These are phyloP conservation scores for Bolboschoenoplectus hybrid DNA, from an alignment of 202 grass and related monocot species.

Conservation along the genomic window DNA sequence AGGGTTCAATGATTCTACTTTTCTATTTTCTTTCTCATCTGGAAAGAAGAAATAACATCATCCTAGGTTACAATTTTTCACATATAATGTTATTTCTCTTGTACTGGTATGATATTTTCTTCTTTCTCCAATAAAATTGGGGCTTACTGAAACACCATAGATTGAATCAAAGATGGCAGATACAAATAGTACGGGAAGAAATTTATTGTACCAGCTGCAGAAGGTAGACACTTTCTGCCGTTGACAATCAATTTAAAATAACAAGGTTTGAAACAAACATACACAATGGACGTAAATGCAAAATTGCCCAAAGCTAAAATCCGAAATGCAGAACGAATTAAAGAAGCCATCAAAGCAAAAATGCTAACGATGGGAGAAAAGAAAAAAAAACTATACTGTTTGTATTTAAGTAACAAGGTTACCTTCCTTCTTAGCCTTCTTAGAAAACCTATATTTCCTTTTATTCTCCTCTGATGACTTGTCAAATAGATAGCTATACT, in stretches of 20 bases:
- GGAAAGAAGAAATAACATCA: slow-evolving; percentile 40
- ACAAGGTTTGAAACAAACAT: not conserved
- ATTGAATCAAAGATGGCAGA: not conserved
- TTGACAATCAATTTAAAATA: not conserved
- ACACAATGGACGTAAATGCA: not conserved
- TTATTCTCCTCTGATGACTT: slow-evolving; percentile 45
- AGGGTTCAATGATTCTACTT: slow-evolving; percentile 43
- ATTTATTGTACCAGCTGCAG: not conserved
- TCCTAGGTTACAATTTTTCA: not conserved
- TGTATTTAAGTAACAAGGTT: slow-evolving; percentile 28
- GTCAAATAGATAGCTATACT: slow-evolving; percentile 71
- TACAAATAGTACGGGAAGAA: not conserved
- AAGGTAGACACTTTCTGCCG: too few relatives aligned
- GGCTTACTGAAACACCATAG: not conserved
- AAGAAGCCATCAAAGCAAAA: not conserved
- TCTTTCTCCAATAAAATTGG: not conserved
- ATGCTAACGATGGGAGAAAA: not conserved
- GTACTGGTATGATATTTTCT: not conserved
- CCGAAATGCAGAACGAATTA: not conserved
- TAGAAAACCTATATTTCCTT: slow-evolving; percentile 43
- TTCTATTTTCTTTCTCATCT: slow-evolving; percentile 37
- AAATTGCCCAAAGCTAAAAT: slow-evolving; percentile 8
- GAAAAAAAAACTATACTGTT: not conserved
- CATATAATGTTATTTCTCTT: not conserved
- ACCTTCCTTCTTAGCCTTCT: slow-evolving; percentile 40